Conservation (phyloP, 257 asterid genomes). For the Anisodus acutangulus region DNA sequence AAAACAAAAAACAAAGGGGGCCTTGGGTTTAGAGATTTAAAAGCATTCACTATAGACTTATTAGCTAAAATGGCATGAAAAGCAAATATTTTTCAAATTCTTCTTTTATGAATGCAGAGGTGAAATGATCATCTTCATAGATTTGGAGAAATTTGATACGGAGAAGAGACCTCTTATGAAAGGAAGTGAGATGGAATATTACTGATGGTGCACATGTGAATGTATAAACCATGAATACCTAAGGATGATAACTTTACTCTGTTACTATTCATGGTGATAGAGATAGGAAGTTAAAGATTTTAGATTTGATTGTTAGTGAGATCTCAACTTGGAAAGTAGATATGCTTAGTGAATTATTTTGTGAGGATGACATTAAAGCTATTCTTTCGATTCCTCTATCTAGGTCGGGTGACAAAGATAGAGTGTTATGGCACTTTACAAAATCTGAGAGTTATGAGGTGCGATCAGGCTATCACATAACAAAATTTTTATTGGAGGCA, state of each 20-base stretch:
- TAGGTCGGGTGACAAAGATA: not conserved
- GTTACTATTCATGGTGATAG: not conserved
- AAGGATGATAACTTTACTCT: not conserved
- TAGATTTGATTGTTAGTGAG: not conserved
- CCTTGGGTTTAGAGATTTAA: not conserved
- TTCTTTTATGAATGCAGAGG: not conserved
- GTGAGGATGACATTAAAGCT: not conserved
- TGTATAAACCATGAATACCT: not conserved
- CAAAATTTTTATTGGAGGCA: not conserved
- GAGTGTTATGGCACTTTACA: not conserved
- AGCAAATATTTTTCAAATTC: not conserved
- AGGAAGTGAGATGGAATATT: not conserved
- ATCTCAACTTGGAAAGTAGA: not conserved
- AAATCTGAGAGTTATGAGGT: not conserved
- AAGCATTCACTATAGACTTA: not conserved
- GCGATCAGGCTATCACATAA: not conserved
- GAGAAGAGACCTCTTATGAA: not conserved
- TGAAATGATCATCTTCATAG: not conserved
- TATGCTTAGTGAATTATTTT: not conserved
- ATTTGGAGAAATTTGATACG: not conserved
- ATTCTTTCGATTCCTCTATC: not conserved
- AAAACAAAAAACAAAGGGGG: not conserved
- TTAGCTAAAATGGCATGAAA: not conserved
- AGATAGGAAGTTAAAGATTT: not conserved
- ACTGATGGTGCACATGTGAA: not conserved